phyloP scores from a whole-genome alignment of 2,329 filamentous ascomycete genomes.

The Teratosphaeriaceae sp. region DNA sequence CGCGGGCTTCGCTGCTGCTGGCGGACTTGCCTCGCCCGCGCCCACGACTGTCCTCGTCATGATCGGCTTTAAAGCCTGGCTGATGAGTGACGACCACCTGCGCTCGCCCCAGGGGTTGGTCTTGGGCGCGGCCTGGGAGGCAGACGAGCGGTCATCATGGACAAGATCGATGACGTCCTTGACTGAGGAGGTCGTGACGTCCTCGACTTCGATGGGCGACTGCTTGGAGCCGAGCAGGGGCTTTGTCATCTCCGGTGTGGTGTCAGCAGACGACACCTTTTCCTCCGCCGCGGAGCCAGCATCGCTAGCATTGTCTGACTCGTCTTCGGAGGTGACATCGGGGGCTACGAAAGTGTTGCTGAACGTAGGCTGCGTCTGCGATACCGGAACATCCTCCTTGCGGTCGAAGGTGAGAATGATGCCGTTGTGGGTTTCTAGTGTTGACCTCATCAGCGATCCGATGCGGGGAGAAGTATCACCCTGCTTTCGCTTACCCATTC shows the following conservation, averaged over 20 bases:
- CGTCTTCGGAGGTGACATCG: background rate
- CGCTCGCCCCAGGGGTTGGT: too few relatives aligned
- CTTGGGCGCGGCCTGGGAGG: background rate
- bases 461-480: background rate
- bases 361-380: too few relatives aligned
- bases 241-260: constrained; percentile 22
- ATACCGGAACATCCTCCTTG: background rate
- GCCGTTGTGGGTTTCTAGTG: constrained; percentile 25
- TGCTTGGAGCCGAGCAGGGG: constrained; percentile 16
- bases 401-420: constrained; percentile 17
- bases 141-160: constrained; percentile 14
- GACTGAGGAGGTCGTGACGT: background rate
- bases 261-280: constrained; percentile 19
- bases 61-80: background rate
- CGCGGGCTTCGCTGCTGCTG: too few relatives aligned
- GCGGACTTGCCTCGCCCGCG: too few relatives aligned
- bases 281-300: constrained; percentile 12
- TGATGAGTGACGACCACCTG: too few relatives aligned
- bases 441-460: background rate
- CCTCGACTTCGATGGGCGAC: constrained; percentile 17
- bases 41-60: too few relatives aligned
- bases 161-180: constrained; percentile 12
- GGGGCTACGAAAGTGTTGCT: constrained; percentile 17
- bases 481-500: constrained; percentile 16
- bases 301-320: constrained; percentile 18